Evolutionary conservation across 345 rosid species (phyloP).

Genomic region (Durio zibethinus): DNA sequence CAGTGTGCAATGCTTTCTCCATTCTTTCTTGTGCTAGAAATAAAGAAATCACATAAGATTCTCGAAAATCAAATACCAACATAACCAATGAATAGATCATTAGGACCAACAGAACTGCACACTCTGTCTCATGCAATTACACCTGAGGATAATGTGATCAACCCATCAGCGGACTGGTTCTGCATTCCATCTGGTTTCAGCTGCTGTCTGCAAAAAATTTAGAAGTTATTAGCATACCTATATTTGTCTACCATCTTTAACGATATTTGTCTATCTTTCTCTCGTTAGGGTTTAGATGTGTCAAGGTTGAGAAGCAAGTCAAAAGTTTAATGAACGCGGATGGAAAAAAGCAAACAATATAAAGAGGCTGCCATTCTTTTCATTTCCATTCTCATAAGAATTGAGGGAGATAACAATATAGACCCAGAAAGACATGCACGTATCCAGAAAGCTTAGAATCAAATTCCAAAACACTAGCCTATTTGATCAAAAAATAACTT

Average conservation of each 20-base stretch:
- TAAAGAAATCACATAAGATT: neutral
- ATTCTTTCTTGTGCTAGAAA: neutral
- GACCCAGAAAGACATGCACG: neutral
- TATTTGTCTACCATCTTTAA: neutral
- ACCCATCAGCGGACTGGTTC: neutral
- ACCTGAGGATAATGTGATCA: neutral
- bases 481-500: neutral
- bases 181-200: neutral
- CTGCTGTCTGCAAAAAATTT: neutral
- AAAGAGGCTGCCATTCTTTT: neutral
- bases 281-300: neutral
- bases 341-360: neutral
- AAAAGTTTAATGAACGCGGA: neutral
- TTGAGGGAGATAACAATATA: neutral
- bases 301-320: neutral
- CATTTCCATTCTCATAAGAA: neutral
- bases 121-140: neutral
- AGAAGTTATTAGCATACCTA: neutral
- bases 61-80: neutral
- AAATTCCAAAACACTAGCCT: neutral
- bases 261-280: neutral
- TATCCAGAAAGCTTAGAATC: neutral
- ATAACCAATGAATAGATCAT: neutral
- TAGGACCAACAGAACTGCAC: constrained; percentile 1
- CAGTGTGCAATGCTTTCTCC: neutral